Evolutionary conservation across 441 rosid genomes (phyloP).

Genomic region (Eutrema salsugineum): DNA sequence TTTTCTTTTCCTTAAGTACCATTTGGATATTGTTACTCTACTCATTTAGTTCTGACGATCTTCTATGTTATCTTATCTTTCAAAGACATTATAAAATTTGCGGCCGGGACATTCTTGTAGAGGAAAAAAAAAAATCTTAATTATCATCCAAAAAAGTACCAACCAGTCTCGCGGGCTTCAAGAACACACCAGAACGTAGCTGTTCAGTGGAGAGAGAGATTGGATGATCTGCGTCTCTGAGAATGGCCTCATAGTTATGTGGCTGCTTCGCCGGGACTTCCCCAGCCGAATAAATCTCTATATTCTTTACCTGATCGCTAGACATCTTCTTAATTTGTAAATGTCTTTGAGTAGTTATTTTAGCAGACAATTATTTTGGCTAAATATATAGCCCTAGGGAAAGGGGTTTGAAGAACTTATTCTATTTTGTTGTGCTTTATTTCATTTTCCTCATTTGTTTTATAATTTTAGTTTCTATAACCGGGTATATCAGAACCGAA

Average conservation of each 20-base stretch:
- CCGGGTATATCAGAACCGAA: too few relatives aligned
- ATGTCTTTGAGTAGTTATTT: background rate
- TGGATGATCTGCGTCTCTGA: slow-evolving; percentile 37
- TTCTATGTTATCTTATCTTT: background rate
- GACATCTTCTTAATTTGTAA: background rate
- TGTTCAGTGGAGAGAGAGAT: slow-evolving; percentile 18
- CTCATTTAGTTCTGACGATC: background rate
- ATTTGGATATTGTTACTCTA: background rate
- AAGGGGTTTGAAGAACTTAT: slow-evolving; percentile 16
- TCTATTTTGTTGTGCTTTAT: slow-evolving; percentile 1
- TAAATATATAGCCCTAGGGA: slow-evolving; percentile 6
- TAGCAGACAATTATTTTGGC: background rate
- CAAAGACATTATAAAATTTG: background rate
- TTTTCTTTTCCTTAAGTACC: background rate
- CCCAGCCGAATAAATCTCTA: too few relatives aligned
- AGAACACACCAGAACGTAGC: slow-evolving; percentile 47
- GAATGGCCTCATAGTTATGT: slow-evolving; percentile 36
- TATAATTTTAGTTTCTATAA: background rate
- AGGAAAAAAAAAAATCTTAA: background rate
- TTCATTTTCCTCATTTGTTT: background rate
- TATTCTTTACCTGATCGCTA: background rate
- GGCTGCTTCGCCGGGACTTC: background rate
- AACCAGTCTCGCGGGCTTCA: slow-evolving; percentile 39
- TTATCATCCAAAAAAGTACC: background rate
- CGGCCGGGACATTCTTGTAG: background rate